A percentile compares a stretch with the other conserved stretches of the same genome.
Evolutionary conservation across 345 rosid genomes (phyloP).

Genomic region (Syzygium grande): DNA sequence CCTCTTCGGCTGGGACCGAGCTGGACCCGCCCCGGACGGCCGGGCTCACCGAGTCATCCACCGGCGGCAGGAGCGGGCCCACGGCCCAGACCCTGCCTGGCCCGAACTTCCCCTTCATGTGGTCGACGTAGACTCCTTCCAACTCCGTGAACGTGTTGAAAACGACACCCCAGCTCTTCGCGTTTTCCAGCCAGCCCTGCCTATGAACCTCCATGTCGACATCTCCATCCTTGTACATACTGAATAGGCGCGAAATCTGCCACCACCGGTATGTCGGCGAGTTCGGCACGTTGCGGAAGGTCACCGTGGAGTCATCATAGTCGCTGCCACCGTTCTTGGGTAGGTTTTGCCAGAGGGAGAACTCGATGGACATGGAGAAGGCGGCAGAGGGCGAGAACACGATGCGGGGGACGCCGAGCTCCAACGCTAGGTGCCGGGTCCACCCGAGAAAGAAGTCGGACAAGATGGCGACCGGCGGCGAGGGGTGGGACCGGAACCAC

Average conservation of each 20-base stretch:
- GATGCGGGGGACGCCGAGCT: slow-evolving; percentile 26
- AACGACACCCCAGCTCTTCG: slow-evolving; percentile 42
- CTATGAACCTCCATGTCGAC: neutral
- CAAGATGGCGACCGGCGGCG: slow-evolving; percentile 49
- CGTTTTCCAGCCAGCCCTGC: slow-evolving; percentile 18
- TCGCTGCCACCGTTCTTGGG: slow-evolving; percentile 1
- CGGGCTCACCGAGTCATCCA: neutral
- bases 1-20: too few relatives aligned
- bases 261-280: slow-evolving; percentile 26
- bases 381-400: slow-evolving; percentile 56
- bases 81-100: slow-evolving; percentile 35
- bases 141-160: slow-evolving; percentile 42
- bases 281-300: slow-evolving; percentile 25
- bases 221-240: too few relatives aligned
- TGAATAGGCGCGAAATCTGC: too few relatives aligned
- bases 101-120: slow-evolving; percentile 23
- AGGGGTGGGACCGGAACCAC: slow-evolving; percentile 34
- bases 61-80: slow-evolving; percentile 36
- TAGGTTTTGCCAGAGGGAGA: slow-evolving; percentile 14
- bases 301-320: neutral
- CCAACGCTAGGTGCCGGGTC: slow-evolving; percentile 39
- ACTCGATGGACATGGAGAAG: slow-evolving; percentile 11
- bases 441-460: slow-evolving; percentile 67
- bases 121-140: slow-evolving; percentile 34
- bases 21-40: too few relatives aligned